phyloP scores from a whole-genome alignment of 331 rosid species.

The Acacia concinna region DNA sequence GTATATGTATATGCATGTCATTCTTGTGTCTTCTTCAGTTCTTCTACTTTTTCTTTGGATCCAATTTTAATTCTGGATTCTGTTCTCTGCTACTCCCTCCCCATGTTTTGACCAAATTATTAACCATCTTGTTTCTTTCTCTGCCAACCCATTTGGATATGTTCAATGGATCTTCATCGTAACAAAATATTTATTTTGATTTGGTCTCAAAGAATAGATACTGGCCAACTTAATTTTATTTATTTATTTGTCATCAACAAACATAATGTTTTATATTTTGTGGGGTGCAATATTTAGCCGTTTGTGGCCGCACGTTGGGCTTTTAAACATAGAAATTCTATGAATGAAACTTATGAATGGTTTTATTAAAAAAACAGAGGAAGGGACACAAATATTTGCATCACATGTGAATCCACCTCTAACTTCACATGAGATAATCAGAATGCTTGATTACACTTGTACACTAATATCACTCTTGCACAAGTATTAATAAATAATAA shows the following conservation, averaged over 20 bases:
- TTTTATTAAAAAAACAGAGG: neutral
- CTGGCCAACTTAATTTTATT: neutral
- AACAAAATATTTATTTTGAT: neutral
- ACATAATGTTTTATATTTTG: neutral
- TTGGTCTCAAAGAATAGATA: neutral
- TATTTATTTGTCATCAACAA: neutral
- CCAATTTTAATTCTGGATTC: neutral
- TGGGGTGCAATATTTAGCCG: neutral
- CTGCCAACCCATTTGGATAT: constrained; percentile 23
- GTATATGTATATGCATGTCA: neutral
- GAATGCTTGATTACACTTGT: neutral
- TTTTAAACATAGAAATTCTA: neutral
- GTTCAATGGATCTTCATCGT: constrained; percentile 4
- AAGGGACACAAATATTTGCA: neutral
- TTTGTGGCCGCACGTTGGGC: neutral
- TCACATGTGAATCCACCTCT: neutral
- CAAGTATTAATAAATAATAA: neutral
- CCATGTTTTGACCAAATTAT: constrained; percentile 33
- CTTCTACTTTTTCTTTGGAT: neutral
- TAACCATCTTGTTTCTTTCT: neutral
- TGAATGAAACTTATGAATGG: neutral
- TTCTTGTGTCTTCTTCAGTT: neutral
- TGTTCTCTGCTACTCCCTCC: constrained; percentile 29
- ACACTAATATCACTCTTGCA: neutral
- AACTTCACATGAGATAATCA: neutral